Evolutionary conservation across 1,284 basidiomycete genomes (phyloP).

Genomic region (Microbotryum violaceum): DNA sequence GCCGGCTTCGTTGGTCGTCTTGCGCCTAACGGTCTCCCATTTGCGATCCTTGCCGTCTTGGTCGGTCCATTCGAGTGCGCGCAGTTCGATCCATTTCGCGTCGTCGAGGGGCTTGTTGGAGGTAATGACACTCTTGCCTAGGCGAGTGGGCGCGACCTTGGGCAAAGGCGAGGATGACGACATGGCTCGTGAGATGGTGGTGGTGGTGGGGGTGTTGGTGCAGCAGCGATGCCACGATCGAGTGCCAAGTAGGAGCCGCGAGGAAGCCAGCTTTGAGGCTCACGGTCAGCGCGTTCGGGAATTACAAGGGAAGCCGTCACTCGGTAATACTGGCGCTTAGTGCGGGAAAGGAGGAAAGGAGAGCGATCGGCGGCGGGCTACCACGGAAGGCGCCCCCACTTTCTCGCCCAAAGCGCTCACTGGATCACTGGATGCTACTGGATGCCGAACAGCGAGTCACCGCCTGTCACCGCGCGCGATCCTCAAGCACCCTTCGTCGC

Average conservation of each 20-base stretch:
- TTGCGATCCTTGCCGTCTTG: conserved; percentile 49
- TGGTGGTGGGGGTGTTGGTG: background rate
- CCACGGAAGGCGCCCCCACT: no score
- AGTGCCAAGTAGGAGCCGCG: background rate
- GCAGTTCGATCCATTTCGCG: conserved; percentile 14
- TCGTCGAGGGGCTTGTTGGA: background rate
- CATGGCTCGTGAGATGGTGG: conserved; percentile 4
- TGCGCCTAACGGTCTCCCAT: conserved; percentile 80
- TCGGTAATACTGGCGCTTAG: no score
- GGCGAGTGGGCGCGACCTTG: conserved; percentile 10
- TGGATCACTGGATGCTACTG: no score
- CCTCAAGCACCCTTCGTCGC: no score
- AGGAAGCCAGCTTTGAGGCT: background rate
- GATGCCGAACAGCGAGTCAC: no score
- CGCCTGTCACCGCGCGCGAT: no score
- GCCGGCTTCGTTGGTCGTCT: conserved; percentile 61
- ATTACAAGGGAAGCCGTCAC: no score
- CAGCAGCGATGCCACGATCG: background rate
- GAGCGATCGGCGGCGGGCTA: no score
- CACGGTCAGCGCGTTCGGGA: no score
- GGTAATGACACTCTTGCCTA: conserved; percentile 13
- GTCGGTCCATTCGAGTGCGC: conserved; percentile 26
- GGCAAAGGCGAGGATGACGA: conserved; percentile 15
- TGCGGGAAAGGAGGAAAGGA: no score
- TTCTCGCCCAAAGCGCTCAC: no score